Evolutionary conservation across 2,329 filamentous ascomycete species (phyloP), one percentile per base, ranked within the genome.

Genomic region (Aspergillus quadrilineatus): DNA sequence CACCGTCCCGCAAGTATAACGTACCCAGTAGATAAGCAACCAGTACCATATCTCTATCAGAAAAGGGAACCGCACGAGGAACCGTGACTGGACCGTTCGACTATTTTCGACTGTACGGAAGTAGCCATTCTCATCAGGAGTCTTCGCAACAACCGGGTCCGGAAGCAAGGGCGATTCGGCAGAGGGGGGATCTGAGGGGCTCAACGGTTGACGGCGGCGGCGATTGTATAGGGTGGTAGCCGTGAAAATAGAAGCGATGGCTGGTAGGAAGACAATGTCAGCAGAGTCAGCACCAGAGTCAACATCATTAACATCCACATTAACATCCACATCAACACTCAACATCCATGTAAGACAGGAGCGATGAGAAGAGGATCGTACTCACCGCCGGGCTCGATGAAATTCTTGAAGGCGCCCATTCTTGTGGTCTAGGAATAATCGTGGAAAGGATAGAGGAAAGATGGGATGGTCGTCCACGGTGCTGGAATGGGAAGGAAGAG

Each of bases 21-120:
- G 28, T 61, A 73, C 69, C 68, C 67, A 69, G 58, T 71, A 71
- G 28, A 60, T 69, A 12, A 72, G 59, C 29, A 66, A 50, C 69
- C 68, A 72, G 55, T 71, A 72, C 63, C 64, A 65, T 32, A 73
- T 71, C 53, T 72, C 70, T 7, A 71, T 30, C 3, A 72, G 43
- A 39, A 71, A 71, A 0, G 69, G 70, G 29, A 67, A 72, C 9
- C 56, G 58, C 3, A 63, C 61, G 17, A 72, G 59, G 7, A 66
- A 36, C 10, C 66, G 66, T 6, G 62, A 63, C 49, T 63, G 62
- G 30, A 66, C 41, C 15, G 56, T 61, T 6, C 32, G 49, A 14
- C 57, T 53, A 17, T 56, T 49, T 12, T 57, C 53, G 26, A 36
- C 12, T 7, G 39, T 44, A 6, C 43, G 51, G 3, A 39, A 47